Base-by-base conservation (phyloP, 148 eudicot genomes). In the Spergularia marina region DNA sequence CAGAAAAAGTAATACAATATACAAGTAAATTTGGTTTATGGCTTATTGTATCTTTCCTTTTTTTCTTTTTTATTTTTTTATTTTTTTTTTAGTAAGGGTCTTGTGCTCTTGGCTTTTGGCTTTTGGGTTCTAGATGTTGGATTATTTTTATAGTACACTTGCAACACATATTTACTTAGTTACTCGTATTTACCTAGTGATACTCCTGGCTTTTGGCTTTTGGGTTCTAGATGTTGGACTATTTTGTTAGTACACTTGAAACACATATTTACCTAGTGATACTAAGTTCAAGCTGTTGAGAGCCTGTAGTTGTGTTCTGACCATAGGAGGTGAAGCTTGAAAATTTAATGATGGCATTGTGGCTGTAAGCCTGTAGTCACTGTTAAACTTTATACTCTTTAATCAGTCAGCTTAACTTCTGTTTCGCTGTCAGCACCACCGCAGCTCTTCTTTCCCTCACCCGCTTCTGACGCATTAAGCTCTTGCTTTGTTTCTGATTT, bases 401-500 rank as follows among this genome's bases (percentile, higher is more conserved):
- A 59, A 6, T 40, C 6, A 53, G 39, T 36, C 21, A 54, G 30
- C 25, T 49, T 47, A 17, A 59, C 17, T 36, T 61, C 16, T 30
- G 74, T 17, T 12, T 51, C 36, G 15, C 21, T 54, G 59, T 51
- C 5, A 73, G 54, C 58, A 17, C 55, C n/a, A 25, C 70, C 13
- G 12, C 13, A 16, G 30, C 21, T 39, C 49, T 17, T 21, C 72
- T 34, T 15, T 4, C 15, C 23, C 11, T 7, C 17, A 16, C 16
- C 16, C 10, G 17, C 73, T 70, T 30, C 14, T 13, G 14, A 41
- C 8, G 2, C 49, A 25, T 59, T n/a, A 25, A 59, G 12, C 9
- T 34, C 69, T 74, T 23, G 67, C 55, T 39, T 52, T 56, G 53
- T 11, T 74, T 58, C 34, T 40, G 15, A 41, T 73, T 17, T 12